Evolutionary conservation across 768 basidiomycete genomes (phyloP).

Genomic region (Rubroboletus satanas): DNA sequence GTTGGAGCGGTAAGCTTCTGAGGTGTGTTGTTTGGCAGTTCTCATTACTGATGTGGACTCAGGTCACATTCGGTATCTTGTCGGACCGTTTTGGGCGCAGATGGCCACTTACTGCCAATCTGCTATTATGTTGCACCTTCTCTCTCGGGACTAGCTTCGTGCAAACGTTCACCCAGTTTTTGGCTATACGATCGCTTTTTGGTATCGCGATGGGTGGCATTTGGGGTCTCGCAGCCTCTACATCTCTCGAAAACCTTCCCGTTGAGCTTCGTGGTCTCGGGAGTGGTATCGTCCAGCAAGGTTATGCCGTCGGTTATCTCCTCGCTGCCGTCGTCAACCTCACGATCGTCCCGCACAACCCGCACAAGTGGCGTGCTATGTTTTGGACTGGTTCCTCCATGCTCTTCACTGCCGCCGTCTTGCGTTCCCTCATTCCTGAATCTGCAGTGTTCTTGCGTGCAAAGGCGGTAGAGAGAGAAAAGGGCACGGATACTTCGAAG

Average conservation of each 20-base stretch:
- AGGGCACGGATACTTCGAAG: slow-evolving; percentile 32
- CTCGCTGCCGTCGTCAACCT: slow-evolving; percentile 83
- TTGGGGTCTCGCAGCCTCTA: slow-evolving; percentile 83
- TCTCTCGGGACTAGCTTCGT: slow-evolving; percentile 82
- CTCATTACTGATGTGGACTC: neutral
- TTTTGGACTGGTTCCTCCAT: slow-evolving; percentile 81
- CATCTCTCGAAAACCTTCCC: slow-evolving; percentile 86
- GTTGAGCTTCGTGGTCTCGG: slow-evolving; percentile 85
- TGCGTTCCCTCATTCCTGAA: slow-evolving; percentile 75
- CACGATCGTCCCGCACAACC: slow-evolving; percentile 40
- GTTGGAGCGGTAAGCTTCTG: slow-evolving; percentile 53
- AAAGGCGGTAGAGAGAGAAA: slow-evolving; percentile 46
- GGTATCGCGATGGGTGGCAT: slow-evolving; percentile 88
- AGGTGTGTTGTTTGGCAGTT: neutral
- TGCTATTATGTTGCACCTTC: slow-evolving; percentile 65
- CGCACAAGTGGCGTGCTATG: slow-evolving; percentile 62
- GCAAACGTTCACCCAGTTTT: slow-evolving; percentile 70
- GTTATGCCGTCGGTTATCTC: slow-evolving; percentile 88
- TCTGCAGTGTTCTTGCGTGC: slow-evolving; percentile 69
- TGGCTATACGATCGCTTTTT: slow-evolving; percentile 77
- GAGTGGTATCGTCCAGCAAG: slow-evolving; percentile 85
- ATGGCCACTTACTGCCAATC: slow-evolving; percentile 83
- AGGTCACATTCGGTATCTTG: slow-evolving; percentile 71
- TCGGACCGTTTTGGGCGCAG: slow-evolving; percentile 90
- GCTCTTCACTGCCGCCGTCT: slow-evolving; percentile 60